Evolutionary conservation across 169 alveolate genomes (phyloP), one percentile per base, ranked within the genome.

Genomic region (Cryptosporidium sp.): DNA sequence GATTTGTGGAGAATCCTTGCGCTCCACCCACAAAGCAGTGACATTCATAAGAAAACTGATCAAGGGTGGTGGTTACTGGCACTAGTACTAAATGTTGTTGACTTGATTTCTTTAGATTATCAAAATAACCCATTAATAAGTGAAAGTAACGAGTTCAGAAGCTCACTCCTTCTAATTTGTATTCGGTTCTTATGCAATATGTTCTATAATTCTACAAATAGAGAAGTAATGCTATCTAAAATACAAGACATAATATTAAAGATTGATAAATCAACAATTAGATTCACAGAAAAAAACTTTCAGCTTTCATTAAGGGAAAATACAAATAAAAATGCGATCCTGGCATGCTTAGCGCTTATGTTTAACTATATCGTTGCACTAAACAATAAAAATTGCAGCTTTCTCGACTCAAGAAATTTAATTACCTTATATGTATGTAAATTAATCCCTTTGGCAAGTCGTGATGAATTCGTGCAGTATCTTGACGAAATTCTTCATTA

Each of bases 1-100:
- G 89, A 80, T 23, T 33, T 80, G 29, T 80, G 89, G 89, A 59
- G 89, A 31, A 80, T 80, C 26, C 89, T 80, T 58, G 89, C 89
- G 39, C 67, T 80, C 14, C 75, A 80, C 12, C 89, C 89, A 23
- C 89, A 80, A 80, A 80, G 89, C 68, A 80, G 89, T 50, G 89
- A 80, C 39, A 62, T 80, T 62, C 89, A 80, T 16, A 80, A 80
- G 48, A 80, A 59, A 43, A 41, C 75, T 31, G 89, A 80, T 33
- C 65, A 80, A 80, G 89, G 89, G 18, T 80, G 89, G 89, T 80
- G 89, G 89, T 31, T 80, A 35, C 6, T 80, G n/a, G 58, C 67
- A 21, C 62, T 43, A 10, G 31, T 65, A 37, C 23, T 80, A 41
- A 80, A 80, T 2, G 23, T 80, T 12, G n/a, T 80, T 80, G 45